Evolutionary conservation across 148 eudicot species (phyloP).

Genomic region (Chenopodium suecicum): DNA sequence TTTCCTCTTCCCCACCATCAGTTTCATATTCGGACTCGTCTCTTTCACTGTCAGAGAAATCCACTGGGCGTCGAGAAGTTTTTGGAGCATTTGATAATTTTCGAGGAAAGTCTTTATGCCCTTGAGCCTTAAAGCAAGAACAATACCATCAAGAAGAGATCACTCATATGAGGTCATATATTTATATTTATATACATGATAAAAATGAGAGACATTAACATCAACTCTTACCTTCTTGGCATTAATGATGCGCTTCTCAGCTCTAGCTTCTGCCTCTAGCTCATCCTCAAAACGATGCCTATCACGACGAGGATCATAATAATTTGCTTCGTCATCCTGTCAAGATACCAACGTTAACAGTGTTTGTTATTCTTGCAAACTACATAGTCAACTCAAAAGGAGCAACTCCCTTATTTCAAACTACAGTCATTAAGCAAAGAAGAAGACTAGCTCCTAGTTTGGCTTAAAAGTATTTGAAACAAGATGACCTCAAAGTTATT

Average conservation of each 20-base stretch:
- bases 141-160: background rate
- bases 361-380: background rate
- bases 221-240: constrained; percentile 70
- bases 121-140: constrained; percentile 38
- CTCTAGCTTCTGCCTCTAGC: constrained; percentile 87
- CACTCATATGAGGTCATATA: background rate
- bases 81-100: constrained; percentile 57
- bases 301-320: constrained; percentile 66
- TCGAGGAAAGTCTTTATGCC: constrained; percentile 58
- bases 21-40: constrained; percentile 98
- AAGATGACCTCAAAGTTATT: background rate
- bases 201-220: background rate
- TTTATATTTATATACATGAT: too few species aligned
- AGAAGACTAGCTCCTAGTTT: background rate
- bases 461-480: background rate
- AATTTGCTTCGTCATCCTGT: constrained; percentile 81
- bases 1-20: constrained; percentile 84
- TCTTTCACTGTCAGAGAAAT: constrained; percentile 82
- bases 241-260: constrained; percentile 83
- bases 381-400: background rate
- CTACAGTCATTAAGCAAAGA: background rate
- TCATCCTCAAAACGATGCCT: constrained; percentile 84
- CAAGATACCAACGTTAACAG: background rate
- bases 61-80: constrained; percentile 71
- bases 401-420: background rate